Percentiles rank a stretch among this genome's conserved stretches.
Evolutionary conservation across 2,329 filamentous ascomycete genomes (phyloP).

Genomic region (Ilyonectria sp.): DNA sequence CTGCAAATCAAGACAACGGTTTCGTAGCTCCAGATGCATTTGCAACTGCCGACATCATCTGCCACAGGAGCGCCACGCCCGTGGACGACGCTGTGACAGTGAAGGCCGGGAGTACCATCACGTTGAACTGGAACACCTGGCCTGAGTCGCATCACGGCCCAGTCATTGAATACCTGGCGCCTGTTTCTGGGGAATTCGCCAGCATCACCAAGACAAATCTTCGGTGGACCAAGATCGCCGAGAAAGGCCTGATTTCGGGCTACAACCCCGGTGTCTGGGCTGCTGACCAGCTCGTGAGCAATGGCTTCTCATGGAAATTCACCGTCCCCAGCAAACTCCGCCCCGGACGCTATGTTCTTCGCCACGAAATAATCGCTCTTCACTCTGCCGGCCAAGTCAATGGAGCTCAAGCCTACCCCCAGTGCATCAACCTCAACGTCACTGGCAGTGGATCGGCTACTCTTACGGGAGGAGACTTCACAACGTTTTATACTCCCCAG

Average conservation of each 20-base stretch:
- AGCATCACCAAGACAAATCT: constrained; percentile 63
- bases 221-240: constrained; percentile 55
- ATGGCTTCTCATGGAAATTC: constrained; percentile 63
- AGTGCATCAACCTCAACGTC: constrained; percentile 72
- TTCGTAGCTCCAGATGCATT: constrained; percentile 62
- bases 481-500: constrained; percentile 53
- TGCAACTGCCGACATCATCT: constrained; percentile 61
- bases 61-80: constrained; percentile 60
- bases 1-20: constrained; percentile 57
- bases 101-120: constrained; percentile 71
- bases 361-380: constrained; percentile 65
- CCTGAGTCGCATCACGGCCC: constrained; percentile 74
- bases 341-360: constrained; percentile 64
- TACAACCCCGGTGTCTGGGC: constrained; percentile 57
- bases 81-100: constrained; percentile 60
- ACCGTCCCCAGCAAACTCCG: constrained; percentile 61
- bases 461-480: constrained; percentile 49
- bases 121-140: constrained; percentile 76
- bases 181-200: constrained; percentile 65
- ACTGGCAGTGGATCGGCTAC: constrained; percentile 57
- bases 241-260: constrained; percentile 62
- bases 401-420: constrained; percentile 67
- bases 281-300: constrained; percentile 59
- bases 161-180: constrained; percentile 73
- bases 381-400: constrained; percentile 59